Conservation (phyloP, 495 filamentous ascomycete species). For the Aspergillus sparsus region DNA sequence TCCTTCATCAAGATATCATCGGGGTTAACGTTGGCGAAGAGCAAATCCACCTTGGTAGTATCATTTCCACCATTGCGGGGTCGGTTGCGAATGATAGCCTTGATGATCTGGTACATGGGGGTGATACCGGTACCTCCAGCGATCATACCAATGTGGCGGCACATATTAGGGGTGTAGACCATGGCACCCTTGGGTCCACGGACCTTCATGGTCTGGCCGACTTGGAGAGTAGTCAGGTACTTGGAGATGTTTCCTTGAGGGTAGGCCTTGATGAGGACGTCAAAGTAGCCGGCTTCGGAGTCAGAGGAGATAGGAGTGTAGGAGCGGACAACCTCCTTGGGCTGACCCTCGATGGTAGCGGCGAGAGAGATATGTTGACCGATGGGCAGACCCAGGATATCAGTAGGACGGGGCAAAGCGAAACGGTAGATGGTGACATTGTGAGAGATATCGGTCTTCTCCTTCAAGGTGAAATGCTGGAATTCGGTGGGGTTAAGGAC, state of each 20-base stretch:
- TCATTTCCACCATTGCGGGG: conserved; percentile 68
- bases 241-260: conserved; percentile 94
- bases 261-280: conserved; percentile 96
- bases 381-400: conserved; percentile 94
- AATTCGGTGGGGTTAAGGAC: conserved; percentile 84
- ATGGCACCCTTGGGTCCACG: conserved; percentile 94
- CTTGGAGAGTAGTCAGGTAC: conserved; percentile 76
- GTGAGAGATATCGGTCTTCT: conserved; percentile 91
- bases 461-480: conserved; percentile 85
- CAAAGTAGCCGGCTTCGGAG: conserved; percentile 89
- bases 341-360: conserved; percentile 70
- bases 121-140: conserved; percentile 97
- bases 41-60: conserved; percentile 83
- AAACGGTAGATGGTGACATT: conserved; percentile 99
- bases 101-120: conserved; percentile 93
- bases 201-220: conserved; percentile 87
- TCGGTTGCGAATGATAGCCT: conserved; percentile 83
- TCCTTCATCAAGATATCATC: conserved; percentile 93
- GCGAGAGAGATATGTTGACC: conserved; percentile 97
- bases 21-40: conserved; percentile 93
- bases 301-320: conserved; percentile 97
- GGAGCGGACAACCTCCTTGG: conserved; percentile 88
- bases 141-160: conserved; percentile 93
- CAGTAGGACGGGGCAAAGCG: conserved; percentile 67
- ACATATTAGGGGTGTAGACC: conserved; percentile 94